Evolutionary conservation across 345 rosid genomes (phyloP), one percentile per base, ranked within the genome.

Genomic region (Acer saccharum): DNA sequence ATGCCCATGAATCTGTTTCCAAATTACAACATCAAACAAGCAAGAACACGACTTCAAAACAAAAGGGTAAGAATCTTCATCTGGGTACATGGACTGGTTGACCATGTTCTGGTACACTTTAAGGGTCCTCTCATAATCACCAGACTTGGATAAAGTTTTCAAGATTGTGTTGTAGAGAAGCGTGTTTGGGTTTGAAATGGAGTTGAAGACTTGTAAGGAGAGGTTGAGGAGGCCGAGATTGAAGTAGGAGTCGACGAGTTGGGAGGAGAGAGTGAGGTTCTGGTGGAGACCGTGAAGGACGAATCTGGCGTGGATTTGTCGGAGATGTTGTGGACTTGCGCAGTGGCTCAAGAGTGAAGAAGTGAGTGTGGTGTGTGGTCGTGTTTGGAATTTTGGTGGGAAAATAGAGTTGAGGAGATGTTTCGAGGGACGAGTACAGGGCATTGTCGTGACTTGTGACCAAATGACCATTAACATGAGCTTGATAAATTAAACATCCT

Each of bases 261-360:
- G 64, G 76, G 87, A 80, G 66, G 78, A 64, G 68, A 83, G 80
- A 13, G 79, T 41, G 9, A 81, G 82, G 75, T 77, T 85, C 65
- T 84, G 86, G 70, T 85, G 83, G 57, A 85, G 83, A 65, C 87
- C 90, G 55, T 80, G 79, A 74, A 84, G 83, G 76, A 86, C 71
- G 71, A 81, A 84, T 66, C 84, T 86, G 10, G 89, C 80, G 68
- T 88, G 89, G 57, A 88, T 69, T 76, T 85, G 89, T 65, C 68
- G 84, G 27, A 88, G 85, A 41, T 77, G 83, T 2, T 27, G 43
- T 10, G 85, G 77, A 9, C 68, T 78, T 61, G 74, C 79, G 81
- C 86, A 84, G 62, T 84, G 78, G 67, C 32, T 82, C 44, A 86
- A 76, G 50, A 82, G 82, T 67, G 88, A 85, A 20, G 80, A 85